These are phyloP conservation scores for Eugenia klotzschiana DNA, from an alignment of 441 rosid genomes.

Conservation along the genomic window DNA sequence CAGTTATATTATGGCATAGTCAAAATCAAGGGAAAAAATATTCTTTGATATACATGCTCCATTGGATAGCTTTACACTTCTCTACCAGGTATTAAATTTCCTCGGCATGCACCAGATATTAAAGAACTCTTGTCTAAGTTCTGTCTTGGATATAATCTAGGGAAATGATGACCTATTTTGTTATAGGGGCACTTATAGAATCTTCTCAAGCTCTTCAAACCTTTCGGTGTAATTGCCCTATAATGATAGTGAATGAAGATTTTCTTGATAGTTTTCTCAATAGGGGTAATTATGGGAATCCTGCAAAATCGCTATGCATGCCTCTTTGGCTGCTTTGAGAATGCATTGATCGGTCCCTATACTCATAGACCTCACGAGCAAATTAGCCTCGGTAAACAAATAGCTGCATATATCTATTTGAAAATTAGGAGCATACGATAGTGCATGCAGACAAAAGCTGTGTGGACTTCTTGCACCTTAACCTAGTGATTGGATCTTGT, in stretches of 20 bases:
- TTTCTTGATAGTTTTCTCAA: neutral
- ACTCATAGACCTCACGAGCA: neutral
- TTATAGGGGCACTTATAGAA: neutral
- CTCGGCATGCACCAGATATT: neutral
- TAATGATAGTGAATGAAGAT: neutral
- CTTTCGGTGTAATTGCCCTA: neutral
- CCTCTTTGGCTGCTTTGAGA: neutral
- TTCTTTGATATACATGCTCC: neutral
- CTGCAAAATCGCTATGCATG: neutral
- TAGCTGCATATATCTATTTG: neutral
- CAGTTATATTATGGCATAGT: neutral
- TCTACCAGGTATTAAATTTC: neutral
- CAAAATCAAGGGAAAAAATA: neutral
- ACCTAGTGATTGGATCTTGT: neutral
- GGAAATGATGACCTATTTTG: neutral
- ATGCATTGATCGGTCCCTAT: neutral
- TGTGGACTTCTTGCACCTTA: neutral
- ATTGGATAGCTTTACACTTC: neutral
- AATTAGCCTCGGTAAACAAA: neutral
- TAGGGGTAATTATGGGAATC: neutral
- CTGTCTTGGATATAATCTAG: neutral
- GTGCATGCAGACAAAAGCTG: neutral
- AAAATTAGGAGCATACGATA: neutral
- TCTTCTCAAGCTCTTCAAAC: neutral
- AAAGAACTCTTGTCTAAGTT: neutral